Base-by-base conservation (phyloP, 768 basidiomycete genomes). In the Cyclocybe cylindracea region DNA sequence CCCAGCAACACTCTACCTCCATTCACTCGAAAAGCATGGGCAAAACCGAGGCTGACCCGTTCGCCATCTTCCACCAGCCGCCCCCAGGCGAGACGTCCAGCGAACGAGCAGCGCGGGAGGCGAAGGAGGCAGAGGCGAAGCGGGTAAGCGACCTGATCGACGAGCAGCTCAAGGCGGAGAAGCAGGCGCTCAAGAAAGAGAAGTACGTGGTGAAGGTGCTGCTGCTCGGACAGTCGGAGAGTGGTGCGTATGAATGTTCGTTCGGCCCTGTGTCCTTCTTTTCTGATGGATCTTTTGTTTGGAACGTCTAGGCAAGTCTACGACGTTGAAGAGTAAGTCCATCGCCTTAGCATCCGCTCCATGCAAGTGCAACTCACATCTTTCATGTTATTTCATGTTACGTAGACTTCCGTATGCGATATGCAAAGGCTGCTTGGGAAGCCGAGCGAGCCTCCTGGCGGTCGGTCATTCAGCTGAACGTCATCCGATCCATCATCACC, bases 381-480 rank as follows among this genome's bases (percentile, higher is more conserved):
- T 9, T 38, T 13, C 18, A 43, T 37, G 7, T 39, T 48, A 31
- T 13, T 36, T 14, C 32, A 43, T 16, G 31, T 31, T 32, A 40
- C 31, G 9, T 38, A 89, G 87, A 88, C 61, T 87, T 89, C 59
- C 85, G 86, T 37, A 76, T 89, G 70, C 78, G 75, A 51, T 88
- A 84, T 57, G 83, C 85, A 7, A 74, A 72, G 13, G 71, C 72
- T 7, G 77, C 78, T 32, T 89, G 85, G 85, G 70, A 71, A 33
- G 73, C 75, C 16, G 89, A 91, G 62, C 83, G 86, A 36, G 73
- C 75, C 1, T 85, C 84, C 8, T 91, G 89, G 89, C 78, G 84
- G 29, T 71, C 85, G 1, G 85, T 91, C 51, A 80, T 91, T 45
- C 88, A 89, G 53, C 84, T 91, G 50, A 91, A 91, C 66, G 80